Evolutionary conservation across 108 stramenopile genomes (phyloP).

Genomic region (Cyclotella distinguenda): DNA sequence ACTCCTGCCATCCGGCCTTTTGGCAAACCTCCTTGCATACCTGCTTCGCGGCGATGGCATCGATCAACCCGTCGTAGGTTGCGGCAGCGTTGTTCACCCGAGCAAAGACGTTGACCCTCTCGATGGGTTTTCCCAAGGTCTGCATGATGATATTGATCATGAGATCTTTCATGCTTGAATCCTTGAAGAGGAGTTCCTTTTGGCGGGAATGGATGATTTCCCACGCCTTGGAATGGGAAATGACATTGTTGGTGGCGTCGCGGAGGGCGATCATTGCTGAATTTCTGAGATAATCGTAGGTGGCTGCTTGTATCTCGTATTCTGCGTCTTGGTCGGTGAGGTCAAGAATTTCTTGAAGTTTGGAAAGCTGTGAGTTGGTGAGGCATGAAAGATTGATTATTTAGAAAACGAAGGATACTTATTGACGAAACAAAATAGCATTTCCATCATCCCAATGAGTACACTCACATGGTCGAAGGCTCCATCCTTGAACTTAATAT

Average conservation of each 20-base stretch:
- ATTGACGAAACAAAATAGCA: too few species aligned
- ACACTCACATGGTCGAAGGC: slow-evolving; percentile 66
- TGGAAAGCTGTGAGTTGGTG: slow-evolving; percentile 47
- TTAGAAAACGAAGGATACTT: too few species aligned
- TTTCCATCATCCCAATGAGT: neutral
- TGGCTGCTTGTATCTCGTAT: slow-evolving; percentile 64
- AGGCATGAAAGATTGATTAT: neutral
- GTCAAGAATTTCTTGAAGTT: slow-evolving; percentile 67
- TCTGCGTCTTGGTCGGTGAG: slow-evolving; percentile 63
- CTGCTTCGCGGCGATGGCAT: slow-evolving; percentile 74
- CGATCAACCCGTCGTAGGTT: slow-evolving; percentile 64
- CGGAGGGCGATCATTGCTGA: slow-evolving; percentile 64
- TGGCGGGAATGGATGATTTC: slow-evolving; percentile 60
- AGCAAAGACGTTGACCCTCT: slow-evolving; percentile 68
- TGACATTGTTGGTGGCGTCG: slow-evolving; percentile 50
- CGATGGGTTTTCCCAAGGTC: slow-evolving; percentile 69
- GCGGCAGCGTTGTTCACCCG: slow-evolving; percentile 81
- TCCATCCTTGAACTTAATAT: slow-evolving; percentile 64
- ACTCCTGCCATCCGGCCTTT: slow-evolving; percentile 72
- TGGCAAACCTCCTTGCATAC: slow-evolving; percentile 58
- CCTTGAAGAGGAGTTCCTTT: slow-evolving; percentile 66
- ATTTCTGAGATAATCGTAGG: slow-evolving; percentile 62
- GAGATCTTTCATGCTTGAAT: slow-evolving; percentile 52
- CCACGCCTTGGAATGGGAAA: slow-evolving; percentile 67
- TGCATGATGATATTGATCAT: slow-evolving; percentile 76